Evolutionary conservation across 148 eudicot genomes (phyloP).

Genomic region (Diospyros kaki): DNA sequence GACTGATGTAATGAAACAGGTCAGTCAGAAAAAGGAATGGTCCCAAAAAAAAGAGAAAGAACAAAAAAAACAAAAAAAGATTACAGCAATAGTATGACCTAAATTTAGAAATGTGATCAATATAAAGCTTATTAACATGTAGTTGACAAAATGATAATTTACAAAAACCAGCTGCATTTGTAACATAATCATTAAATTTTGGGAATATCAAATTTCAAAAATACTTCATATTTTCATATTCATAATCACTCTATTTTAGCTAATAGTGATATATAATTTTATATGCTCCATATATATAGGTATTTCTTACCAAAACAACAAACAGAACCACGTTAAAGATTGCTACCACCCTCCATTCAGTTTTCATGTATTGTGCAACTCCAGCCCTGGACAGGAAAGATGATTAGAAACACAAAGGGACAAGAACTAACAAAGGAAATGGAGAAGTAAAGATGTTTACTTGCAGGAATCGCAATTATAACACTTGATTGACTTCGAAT

Average conservation of each 20-base stretch:
- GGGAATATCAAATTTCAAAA: too few species aligned
- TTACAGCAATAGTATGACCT: not conserved
- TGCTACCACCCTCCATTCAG: conserved; percentile 92
- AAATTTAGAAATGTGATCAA: too few species aligned
- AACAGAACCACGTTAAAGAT: conserved; percentile 78
- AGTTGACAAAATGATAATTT: too few species aligned
- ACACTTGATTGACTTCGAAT: conserved; percentile 58
- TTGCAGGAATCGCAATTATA: conserved; percentile 94
- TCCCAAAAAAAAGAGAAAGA: not conserved
- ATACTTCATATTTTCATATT: not conserved
- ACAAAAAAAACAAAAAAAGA: not conserved
- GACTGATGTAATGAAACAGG: conserved; percentile 34
- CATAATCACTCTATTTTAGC: not conserved
- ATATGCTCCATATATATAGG: not conserved
- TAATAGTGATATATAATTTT: not conserved
- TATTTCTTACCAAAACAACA: conserved; percentile 55
- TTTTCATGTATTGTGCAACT: conserved; percentile 96
- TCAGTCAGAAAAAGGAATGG: too few species aligned
- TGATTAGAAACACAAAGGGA: not conserved
- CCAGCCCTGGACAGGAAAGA: conserved; percentile 60
- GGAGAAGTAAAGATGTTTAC: conserved; percentile 30
- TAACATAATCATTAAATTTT: too few species aligned
- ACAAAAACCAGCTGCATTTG: too few species aligned
- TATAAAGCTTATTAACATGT: too few species aligned
- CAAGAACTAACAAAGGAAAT: not conserved